Evolutionary conservation across 2,329 filamentous ascomycete genomes (phyloP), one percentile per base, ranked within the genome.

Genomic region (Ploettnerulaceae sp.): DNA sequence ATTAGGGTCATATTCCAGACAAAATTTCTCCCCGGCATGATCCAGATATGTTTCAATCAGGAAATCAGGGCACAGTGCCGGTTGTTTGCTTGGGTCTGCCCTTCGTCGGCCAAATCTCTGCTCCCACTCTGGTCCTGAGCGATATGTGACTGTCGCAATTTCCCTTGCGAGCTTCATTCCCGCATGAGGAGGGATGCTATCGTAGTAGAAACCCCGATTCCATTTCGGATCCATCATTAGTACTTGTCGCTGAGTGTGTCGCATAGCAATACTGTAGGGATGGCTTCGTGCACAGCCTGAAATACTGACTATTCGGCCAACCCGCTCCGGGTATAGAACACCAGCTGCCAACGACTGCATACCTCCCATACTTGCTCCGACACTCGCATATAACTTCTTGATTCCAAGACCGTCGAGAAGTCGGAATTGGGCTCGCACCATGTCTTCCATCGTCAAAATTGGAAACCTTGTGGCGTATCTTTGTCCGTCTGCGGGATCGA

Each of bases 181-280:
- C 0, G 86, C 83, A 62, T 98, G 93, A 0, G 93, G 93, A 2
- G 93, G 93, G 5, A 98, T 81, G 32, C 74, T 71, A 61, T 83
- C 84, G 64, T 95, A 95, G 72, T 97, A 97, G 70, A 91, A 95
- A 2, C 93, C 93, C 26, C 93, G 81, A 57, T 88, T 87, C 93
- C 93, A 98, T 61, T 95, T 89, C 2, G 90, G 89, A 61, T 98
- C 93, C 85, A 96, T 96, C 90, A 98, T 97, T 37, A 98, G 77
- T 1, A 96, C 93, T 70, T 97, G 93, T 21, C 93, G 82, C 68
- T 98, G 93, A 0, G 91, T 95, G 68, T 98, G 93, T 44, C 93
- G 82, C 91, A 98, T 96, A 25, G 93, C 93, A 64, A 98, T 95
- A 66, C 90, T 95, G 71, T 98, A 98, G 0, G 93, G 93, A 65